phyloP scores from a whole-genome alignment of 208 protist genomes.

The Trypanosoma congolense region DNA sequence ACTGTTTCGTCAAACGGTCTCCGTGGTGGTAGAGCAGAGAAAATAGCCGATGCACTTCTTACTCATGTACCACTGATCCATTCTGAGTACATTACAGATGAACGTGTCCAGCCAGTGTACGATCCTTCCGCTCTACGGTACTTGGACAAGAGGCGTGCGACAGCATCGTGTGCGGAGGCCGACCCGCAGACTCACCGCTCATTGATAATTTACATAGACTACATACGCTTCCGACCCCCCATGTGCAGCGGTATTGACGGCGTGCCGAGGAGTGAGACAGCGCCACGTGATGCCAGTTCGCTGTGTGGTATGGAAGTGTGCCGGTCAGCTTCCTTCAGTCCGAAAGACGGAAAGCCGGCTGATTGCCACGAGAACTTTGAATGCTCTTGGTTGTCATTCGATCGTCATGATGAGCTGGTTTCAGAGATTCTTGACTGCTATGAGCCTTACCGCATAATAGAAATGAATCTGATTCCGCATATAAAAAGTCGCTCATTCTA shows the following conservation, averaged over 20 bases:
- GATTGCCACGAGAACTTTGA: neutral
- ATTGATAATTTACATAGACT: constrained; percentile 72
- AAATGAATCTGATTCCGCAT: constrained; percentile 56
- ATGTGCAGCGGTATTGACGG: neutral
- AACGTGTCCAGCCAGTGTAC: constrained; percentile 38
- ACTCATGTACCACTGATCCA: constrained; percentile 53
- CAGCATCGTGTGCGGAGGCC: constrained; percentile 1
- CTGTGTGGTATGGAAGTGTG: neutral
- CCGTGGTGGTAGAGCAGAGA: constrained; percentile 32
- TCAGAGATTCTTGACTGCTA: constrained; percentile 67
- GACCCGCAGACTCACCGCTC: constrained; percentile 18
- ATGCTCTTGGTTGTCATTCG: constrained; percentile 39
- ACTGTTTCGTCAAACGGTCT: constrained; percentile 29
- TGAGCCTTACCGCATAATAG: constrained; percentile 71
- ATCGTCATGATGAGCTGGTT: constrained; percentile 44
- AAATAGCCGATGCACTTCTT: constrained; percentile 41
- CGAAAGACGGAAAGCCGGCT: neutral
- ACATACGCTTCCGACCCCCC: constrained; percentile 60
- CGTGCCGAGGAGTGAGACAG: neutral
- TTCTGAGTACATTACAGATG: constrained; percentile 51
- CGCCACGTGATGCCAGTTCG: neutral
- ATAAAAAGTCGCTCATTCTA: constrained; percentile 64
- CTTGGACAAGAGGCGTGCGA: constrained; percentile 1
- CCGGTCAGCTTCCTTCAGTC: neutral
- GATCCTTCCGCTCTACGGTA: constrained; percentile 27